These are phyloP conservation scores for Huntiella omanensis DNA, from an alignment of 2,329 filamentous ascomycete species.

Conservation along the genomic window DNA sequence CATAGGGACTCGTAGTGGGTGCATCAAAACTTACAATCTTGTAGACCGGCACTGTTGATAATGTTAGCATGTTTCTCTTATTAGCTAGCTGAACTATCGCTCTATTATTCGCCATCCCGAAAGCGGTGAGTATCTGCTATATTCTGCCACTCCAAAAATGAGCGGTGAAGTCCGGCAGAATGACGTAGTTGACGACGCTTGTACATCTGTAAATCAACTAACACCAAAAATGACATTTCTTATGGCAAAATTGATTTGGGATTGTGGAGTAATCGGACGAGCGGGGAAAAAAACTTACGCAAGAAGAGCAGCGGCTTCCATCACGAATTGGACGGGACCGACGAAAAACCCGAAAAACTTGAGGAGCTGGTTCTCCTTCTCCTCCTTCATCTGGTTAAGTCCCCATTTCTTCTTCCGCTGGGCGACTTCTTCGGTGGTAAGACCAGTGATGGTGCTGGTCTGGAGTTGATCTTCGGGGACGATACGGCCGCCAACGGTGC, in stretches of 20 bases:
- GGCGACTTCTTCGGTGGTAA: slow-evolving; percentile 51
- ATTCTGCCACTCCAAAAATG: too few relatives aligned
- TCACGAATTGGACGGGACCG: slow-evolving; percentile 83
- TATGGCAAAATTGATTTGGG: not conserved
- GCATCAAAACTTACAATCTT: slow-evolving; percentile 8
- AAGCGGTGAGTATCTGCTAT: too few relatives aligned
- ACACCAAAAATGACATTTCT: not conserved
- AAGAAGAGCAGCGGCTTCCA: slow-evolving; percentile 69
- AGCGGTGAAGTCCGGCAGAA: too few relatives aligned
- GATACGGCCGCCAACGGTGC: too few relatives aligned
- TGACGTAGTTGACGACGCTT: too few relatives aligned
- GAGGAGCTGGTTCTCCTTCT: slow-evolving; percentile 67
- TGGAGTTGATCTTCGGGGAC: slow-evolving; percentile 59
- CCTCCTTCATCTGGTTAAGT: slow-evolving; percentile 79
- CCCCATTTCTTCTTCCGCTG: slow-evolving; percentile 51
- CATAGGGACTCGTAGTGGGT: not conserved
- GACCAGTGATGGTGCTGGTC: slow-evolving; percentile 50
- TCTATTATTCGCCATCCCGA: too few relatives aligned
- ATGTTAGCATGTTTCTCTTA: slow-evolving; percentile 2
- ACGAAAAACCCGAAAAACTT: slow-evolving; percentile 74
- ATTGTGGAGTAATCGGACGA: not conserved
- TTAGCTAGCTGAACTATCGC: too few relatives aligned
- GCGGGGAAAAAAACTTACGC: slow-evolving; percentile 73
- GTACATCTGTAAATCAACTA: too few relatives aligned
- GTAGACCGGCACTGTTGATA: slow-evolving; percentile 10